These are phyloP conservation scores for Magnaporthales sp. DNA, from an alignment of 2,329 filamentous ascomycete genomes.

Conservation along the genomic window DNA sequence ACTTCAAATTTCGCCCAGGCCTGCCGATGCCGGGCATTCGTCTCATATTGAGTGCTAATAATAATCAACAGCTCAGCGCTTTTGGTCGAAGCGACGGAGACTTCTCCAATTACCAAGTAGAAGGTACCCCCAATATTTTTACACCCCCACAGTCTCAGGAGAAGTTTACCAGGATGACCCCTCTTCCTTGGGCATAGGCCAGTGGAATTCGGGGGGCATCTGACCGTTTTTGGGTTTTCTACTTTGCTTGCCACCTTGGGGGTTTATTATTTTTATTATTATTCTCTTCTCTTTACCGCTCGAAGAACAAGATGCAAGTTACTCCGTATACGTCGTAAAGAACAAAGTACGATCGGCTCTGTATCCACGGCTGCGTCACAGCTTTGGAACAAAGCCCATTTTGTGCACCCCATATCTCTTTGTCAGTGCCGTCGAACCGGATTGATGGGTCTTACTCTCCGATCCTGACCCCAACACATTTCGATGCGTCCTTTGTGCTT, in stretches of 20 bases:
- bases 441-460: not conserved
- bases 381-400: not conserved
- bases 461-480: not conserved
- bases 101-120: not conserved
- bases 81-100: not conserved
- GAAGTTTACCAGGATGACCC: not conserved
- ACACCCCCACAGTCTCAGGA: not conserved
- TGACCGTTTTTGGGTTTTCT: not conserved
- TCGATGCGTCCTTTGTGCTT: not conserved
- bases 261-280: not conserved
- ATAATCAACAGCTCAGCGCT: not conserved
- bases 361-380: not conserved
- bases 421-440: not conserved
- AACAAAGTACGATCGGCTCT: not conserved
- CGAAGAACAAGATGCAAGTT: not conserved
- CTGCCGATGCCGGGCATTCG: not conserved
- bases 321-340: not conserved
- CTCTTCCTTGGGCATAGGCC: not conserved
- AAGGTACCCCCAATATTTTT: not conserved
- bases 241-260: not conserved
- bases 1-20: not conserved
- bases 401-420: not conserved
- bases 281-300: not conserved
- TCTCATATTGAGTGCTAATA: not conserved
- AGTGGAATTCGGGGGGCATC: not conserved